These are phyloP conservation scores for Monilinia fructigena DNA, from an alignment of 2,329 filamentous ascomycete genomes.

Conservation along the genomic window DNA sequence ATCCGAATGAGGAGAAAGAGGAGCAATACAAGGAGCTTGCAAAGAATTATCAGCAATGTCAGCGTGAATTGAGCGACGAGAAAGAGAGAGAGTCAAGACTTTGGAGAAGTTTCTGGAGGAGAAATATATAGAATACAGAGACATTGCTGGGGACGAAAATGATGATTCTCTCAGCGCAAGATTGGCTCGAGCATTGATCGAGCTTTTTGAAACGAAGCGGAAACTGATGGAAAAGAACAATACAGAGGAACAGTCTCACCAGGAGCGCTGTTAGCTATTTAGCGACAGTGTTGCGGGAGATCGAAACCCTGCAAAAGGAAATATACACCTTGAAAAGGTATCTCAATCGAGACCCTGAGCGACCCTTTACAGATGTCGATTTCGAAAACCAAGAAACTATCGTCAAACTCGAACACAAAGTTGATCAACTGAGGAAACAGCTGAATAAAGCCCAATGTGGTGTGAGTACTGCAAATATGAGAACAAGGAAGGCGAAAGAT, in stretches of 20 bases:
- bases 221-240: constrained; percentile 10
- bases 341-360: neutral
- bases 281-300: neutral
- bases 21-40: neutral
- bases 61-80: constrained; percentile 11
- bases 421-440: neutral
- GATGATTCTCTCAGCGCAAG: neutral
- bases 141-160: neutral
- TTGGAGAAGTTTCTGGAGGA: constrained; percentile 12
- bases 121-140: constrained; percentile 3
- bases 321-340: neutral
- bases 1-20: neutral
- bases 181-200: constrained; percentile 8
- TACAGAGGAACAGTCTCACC: constrained; percentile 14
- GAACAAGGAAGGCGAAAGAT: neutral
- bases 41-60: neutral
- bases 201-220: constrained; percentile 1
- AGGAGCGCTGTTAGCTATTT: neutral
- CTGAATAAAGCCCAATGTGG: neutral
- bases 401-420: neutral
- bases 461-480: neutral
- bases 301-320: neutral
- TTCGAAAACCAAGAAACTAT: neutral
- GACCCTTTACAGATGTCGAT: neutral
- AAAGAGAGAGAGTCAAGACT: constrained; percentile 12